phyloP scores from a whole-genome alignment of 2,329 filamentous ascomycete genomes.

The Fusarium phyllophilum region DNA sequence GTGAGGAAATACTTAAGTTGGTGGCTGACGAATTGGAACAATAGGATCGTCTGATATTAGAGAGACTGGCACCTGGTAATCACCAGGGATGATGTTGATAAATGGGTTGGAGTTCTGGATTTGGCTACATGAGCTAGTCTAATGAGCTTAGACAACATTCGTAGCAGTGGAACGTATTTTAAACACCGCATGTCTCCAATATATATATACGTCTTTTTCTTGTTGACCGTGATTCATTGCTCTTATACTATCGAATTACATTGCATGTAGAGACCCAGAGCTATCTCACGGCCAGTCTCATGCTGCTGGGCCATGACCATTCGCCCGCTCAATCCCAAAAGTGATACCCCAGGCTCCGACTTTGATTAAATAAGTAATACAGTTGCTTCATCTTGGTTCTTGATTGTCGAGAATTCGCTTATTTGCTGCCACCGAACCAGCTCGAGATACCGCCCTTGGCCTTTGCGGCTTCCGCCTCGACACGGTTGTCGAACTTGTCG shows the following conservation, averaged over 20 bases:
- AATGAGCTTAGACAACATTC: conserved; percentile 26
- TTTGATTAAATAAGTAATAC: conserved; percentile 26
- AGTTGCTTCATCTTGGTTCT: conserved; percentile 5
- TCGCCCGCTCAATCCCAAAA: conserved; percentile 22
- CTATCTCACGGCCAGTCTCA: conserved; percentile 15
- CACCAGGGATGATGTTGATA: neutral
- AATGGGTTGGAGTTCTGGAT: conserved; percentile 24
- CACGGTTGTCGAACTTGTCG: conserved; percentile 83
- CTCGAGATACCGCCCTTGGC: conserved; percentile 84
- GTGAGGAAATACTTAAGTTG: conserved; percentile 84
- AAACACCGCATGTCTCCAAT: neutral
- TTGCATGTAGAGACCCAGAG: conserved; percentile 17
- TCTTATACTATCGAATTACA: conserved; percentile 29
- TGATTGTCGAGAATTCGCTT: conserved; percentile 8
- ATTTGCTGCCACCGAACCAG: conserved; percentile 78
- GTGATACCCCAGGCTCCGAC: conserved; percentile 9
- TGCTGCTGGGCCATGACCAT: conserved; percentile 15
- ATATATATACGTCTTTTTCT: neutral
- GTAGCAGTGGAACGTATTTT: neutral
- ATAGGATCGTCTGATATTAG: neutral
- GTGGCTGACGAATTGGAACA: conserved; percentile 67
- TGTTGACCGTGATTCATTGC: conserved; percentile 24
- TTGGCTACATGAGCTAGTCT: conserved; percentile 3
- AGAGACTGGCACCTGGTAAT: neutral
- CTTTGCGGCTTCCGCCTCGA: conserved; percentile 81